phyloP scores from a whole-genome alignment of 345 rosid species.

The Melastoma malabathricum region DNA sequence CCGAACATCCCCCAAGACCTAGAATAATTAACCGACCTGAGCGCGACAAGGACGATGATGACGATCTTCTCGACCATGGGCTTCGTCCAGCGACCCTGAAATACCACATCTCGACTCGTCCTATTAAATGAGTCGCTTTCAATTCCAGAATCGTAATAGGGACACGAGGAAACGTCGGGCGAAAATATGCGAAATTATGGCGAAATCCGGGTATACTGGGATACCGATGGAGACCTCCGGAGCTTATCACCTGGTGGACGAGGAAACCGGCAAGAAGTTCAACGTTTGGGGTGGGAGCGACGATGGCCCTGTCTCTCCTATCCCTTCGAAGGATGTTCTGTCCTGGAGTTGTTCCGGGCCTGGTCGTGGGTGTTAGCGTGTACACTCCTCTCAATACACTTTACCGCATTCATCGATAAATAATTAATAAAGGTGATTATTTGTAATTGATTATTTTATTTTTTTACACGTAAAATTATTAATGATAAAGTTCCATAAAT shows the following conservation, averaged over 20 bases:
- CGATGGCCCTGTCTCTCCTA: conserved; percentile 11
- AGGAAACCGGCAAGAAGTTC: conserved; percentile 35
- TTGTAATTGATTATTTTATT: too few species aligned
- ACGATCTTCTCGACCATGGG: conserved; percentile 58
- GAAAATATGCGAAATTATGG: neutral
- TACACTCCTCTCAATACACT: too few species aligned
- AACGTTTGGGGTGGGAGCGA: conserved; percentile 29
- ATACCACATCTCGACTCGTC: conserved; percentile 2
- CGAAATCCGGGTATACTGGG: conserved; percentile 15
- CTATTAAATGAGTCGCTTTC: neutral
- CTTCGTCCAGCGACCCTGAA: conserved; percentile 47
- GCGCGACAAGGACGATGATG: conserved; percentile 75
- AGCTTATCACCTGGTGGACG: conserved; percentile 23
- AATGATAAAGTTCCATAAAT: too few species aligned
- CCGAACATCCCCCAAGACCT: too few species aligned
- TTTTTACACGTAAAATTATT: too few species aligned
- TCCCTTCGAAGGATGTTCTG: conserved; percentile 22
- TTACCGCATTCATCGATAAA: too few species aligned
- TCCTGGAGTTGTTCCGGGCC: conserved; percentile 13
- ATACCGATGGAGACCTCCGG: conserved; percentile 27
- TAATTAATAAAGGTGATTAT: too few species aligned
- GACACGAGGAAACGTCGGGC: conserved; percentile 47
- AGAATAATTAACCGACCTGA: conserved; percentile 21
- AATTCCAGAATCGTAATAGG: conserved; percentile 27
- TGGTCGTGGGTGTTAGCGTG: conserved; percentile 5